Evolutionary conservation across 768 basidiomycete genomes (phyloP).

Genomic region (Suillus placidus): DNA sequence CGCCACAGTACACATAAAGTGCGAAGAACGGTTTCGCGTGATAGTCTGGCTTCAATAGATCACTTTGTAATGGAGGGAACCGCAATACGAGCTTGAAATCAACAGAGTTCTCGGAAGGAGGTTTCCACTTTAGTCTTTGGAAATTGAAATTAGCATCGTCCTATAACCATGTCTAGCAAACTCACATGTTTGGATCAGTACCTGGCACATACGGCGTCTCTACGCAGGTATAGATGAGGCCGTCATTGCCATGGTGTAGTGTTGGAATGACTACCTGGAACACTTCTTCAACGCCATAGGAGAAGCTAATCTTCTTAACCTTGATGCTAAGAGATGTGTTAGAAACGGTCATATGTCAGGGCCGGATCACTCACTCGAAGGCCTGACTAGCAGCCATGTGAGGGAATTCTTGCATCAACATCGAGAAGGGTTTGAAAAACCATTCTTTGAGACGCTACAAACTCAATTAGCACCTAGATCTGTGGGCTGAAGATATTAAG

Average conservation of each 20-base stretch:
- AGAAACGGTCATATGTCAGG: conserved; percentile 4
- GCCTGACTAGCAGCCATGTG: conserved; percentile 65
- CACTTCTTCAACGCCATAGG: conserved; percentile 87
- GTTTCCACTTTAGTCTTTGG: conserved; percentile 95
- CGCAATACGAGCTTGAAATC: conserved; percentile 97
- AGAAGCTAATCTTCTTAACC: conserved; percentile 84
- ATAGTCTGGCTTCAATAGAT: conserved; percentile 72
- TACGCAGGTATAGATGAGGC: conserved; percentile 94
- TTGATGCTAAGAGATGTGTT: conserved; percentile 57
- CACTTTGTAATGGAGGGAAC: conserved; percentile 68
- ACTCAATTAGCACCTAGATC: background rate
- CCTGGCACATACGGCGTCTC: conserved; percentile 78
- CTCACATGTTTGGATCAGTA: conserved; percentile 89
- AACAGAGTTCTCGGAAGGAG: conserved; percentile 95
- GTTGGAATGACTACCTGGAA: conserved; percentile 81
- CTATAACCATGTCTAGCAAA: background rate
- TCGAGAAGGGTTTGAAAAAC: conserved; percentile 80
- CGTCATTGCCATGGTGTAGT: conserved; percentile 91
- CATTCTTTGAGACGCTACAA: conserved; percentile 63
- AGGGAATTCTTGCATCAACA: conserved; percentile 70
- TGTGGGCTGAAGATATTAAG: background rate
- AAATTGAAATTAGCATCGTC: conserved; percentile 13
- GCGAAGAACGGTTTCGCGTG: conserved; percentile 84
- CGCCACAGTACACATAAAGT: conserved; percentile 82
- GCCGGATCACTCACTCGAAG: conserved; percentile 70